Evolutionary conservation across 2,329 filamentous ascomycete genomes (phyloP).

Genomic region (Colletotrichum agaves): DNA sequence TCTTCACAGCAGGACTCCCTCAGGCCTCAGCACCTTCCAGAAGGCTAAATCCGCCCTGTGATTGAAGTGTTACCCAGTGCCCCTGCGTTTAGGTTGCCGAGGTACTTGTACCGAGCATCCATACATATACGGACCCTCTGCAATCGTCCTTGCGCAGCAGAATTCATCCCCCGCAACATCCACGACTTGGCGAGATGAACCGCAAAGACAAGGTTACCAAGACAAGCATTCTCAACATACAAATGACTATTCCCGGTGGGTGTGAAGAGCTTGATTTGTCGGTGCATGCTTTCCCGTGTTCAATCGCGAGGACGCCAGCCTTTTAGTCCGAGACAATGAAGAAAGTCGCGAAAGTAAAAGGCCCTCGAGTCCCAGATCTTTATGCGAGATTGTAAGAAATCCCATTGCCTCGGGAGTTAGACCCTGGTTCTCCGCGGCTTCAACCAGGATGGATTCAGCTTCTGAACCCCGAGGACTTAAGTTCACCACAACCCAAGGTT

Average conservation of each 20-base stretch:
- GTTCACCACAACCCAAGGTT: no score
- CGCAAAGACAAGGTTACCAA: conserved; percentile 9
- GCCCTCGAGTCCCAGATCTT: neutral
- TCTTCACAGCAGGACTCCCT: neutral
- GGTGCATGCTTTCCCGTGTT: neutral
- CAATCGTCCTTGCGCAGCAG: conserved; percentile 6
- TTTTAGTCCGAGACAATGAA: conserved; percentile 5
- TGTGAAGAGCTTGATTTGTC: neutral
- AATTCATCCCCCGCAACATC: conserved; percentile 10
- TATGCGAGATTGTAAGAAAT: neutral
- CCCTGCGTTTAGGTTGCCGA: neutral
- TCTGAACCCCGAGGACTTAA: no score
- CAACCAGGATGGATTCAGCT: no score
- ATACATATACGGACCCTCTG: conserved; percentile 29
- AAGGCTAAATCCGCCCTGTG: conserved; percentile 35
- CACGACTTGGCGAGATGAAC: conserved; percentile 23
- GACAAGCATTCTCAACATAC: neutral
- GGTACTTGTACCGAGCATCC: no score
- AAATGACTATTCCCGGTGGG: neutral
- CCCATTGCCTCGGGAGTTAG: no score
- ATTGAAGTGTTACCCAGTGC: neutral
- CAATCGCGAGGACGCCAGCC: neutral
- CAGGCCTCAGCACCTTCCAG: conserved; percentile 27
- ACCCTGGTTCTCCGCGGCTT: no score
- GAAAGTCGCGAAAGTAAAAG: neutral